phyloP scores from a whole-genome alignment of 202 grass and related monocot species.

The Cymbopogon flexuosus region DNA sequence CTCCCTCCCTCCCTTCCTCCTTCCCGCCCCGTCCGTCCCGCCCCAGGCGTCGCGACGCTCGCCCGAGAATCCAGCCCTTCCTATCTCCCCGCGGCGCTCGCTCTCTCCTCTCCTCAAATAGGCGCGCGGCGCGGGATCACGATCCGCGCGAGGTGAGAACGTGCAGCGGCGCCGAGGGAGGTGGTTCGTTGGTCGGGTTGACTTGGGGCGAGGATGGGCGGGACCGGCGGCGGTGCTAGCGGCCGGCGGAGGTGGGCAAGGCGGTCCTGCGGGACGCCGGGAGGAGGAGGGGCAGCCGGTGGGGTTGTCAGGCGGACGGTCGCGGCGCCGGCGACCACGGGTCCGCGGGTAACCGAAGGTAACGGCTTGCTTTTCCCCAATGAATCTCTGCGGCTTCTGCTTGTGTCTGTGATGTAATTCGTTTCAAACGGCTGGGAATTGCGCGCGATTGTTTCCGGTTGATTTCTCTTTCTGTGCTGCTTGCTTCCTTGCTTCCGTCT shows the following conservation, averaged over 20 bases:
- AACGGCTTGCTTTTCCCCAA: not conserved
- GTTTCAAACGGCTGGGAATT: not conserved
- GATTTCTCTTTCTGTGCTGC: slow-evolving; percentile 18
- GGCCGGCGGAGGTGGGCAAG: slow-evolving; percentile 36
- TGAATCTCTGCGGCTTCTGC: not conserved
- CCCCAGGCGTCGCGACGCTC: slow-evolving; percentile 23
- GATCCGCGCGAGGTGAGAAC: not conserved
- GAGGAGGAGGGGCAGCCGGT: not conserved
- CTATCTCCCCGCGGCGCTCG: not conserved
- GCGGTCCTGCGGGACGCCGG: slow-evolving; percentile 24
- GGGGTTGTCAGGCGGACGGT: slow-evolving; percentile 14
- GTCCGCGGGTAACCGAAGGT: slow-evolving; percentile 20
- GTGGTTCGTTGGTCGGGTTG: not conserved
- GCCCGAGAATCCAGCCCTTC: slow-evolving; percentile 26
- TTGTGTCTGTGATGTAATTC: not conserved
- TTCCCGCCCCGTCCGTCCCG: not conserved
- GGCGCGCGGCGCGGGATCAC: not conserved
- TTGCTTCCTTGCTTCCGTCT: not conserved
- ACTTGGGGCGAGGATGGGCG: slow-evolving; percentile 25
- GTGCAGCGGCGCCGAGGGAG: not conserved
- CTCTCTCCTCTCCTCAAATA: slow-evolving; percentile 13
- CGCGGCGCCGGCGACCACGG: not conserved
- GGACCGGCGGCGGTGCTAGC: not conserved
- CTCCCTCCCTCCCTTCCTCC: too few relatives aligned
- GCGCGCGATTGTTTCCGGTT: not conserved